Conservation (phyloP, 2,329 filamentous ascomycete species). For the Nakataea oryzae region DNA sequence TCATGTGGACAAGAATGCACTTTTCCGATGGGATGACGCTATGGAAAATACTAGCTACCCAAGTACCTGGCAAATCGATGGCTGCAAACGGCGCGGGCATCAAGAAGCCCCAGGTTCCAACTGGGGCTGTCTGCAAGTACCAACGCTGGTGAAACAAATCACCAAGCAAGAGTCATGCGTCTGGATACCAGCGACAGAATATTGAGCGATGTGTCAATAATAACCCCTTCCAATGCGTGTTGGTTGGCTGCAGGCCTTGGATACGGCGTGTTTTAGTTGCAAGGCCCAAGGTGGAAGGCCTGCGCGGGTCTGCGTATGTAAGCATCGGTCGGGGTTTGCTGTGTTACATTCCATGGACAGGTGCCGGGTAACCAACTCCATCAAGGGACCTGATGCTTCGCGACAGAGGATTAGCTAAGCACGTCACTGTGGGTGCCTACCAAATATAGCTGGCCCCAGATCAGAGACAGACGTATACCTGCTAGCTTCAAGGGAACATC, state of each 20-base stretch:
- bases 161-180: neutral
- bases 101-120: too few species aligned
- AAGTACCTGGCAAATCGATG: too few species aligned
- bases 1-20: too few species aligned
- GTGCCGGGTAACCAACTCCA: neutral
- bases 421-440: neutral
- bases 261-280: neutral
- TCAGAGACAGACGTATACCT: neutral
- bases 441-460: neutral
- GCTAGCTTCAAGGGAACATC: neutral
- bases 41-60: too few species aligned
- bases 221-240: neutral
- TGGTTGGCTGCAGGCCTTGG: neutral
- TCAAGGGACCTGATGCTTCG: neutral
- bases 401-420: neutral
- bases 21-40: too few species aligned
- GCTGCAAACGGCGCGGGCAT: too few species aligned
- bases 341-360: neutral
- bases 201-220: neutral
- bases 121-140: neutral
- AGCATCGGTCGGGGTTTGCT: neutral
- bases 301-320: too few species aligned
- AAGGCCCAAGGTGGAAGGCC: neutral
- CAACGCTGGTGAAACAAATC: neutral
- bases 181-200: neutral